Evolutionary conservation across 345 rosid species (phyloP).

Genomic region (Litchi chinensis): DNA sequence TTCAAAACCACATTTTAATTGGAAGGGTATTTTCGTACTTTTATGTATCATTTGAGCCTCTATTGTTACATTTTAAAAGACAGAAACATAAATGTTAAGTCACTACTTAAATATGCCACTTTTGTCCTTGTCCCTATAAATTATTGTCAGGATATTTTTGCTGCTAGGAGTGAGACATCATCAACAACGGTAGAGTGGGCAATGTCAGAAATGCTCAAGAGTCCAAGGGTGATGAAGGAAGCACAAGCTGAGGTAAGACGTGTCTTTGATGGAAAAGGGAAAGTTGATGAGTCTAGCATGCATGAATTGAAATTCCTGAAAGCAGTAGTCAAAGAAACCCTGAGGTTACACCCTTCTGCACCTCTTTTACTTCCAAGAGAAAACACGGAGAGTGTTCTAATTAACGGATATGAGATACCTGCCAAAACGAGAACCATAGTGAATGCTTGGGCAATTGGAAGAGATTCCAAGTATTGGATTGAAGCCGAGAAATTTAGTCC

Average conservation of each 20-base stretch:
- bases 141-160: conserved; percentile 27
- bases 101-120: too few species aligned
- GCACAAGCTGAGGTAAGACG: conserved; percentile 17
- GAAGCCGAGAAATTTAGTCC: conserved; percentile 19
- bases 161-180: conserved; percentile 20
- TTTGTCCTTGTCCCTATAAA: too few species aligned
- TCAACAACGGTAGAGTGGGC: conserved; percentile 25
- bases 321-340: conserved; percentile 19
- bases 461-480: conserved; percentile 22
- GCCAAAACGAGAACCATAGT: conserved; percentile 14
- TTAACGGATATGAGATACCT: conserved; percentile 21
- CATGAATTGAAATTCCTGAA: conserved; percentile 19
- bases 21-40: too few species aligned
- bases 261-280: conserved; percentile 4
- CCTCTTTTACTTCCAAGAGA: conserved; percentile 16
- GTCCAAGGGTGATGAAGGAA: conserved; percentile 21
- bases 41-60: too few species aligned
- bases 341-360: conserved; percentile 15
- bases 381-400: neutral
- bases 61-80: too few species aligned
- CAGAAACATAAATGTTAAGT: too few species aligned
- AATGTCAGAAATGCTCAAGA: conserved; percentile 22
- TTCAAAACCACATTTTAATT: too few species aligned
- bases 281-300: conserved; percentile 14
- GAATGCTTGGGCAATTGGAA: conserved; percentile 20